These are phyloP conservation scores for Kodamaea hsintzibuensis DNA, from an alignment of 805 yeast species.

Conservation along the genomic window DNA sequence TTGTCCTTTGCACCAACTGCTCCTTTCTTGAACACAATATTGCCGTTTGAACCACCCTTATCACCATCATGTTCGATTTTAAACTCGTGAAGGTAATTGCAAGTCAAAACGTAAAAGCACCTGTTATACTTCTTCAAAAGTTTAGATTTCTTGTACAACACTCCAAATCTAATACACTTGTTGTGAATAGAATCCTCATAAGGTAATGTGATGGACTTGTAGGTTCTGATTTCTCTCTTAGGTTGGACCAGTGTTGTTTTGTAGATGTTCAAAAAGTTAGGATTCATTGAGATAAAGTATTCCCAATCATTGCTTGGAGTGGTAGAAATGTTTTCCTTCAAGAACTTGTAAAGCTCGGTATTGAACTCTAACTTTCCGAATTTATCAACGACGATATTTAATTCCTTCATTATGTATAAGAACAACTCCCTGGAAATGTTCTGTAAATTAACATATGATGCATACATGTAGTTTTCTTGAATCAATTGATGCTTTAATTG, in stretches of 20 bases:
- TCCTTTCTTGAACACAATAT: conserved; percentile 15
- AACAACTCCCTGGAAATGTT: conserved; percentile 41
- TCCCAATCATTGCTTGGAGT: conserved; percentile 39
- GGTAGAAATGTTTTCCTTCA: conserved; percentile 27
- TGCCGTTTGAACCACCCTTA: conserved; percentile 9
- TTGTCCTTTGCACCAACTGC: conserved; percentile 28
- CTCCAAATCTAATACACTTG: conserved; percentile 41
- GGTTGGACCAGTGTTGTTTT: conserved; percentile 15
- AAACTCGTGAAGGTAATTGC: conserved; percentile 46
- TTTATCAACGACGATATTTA: conserved; percentile 32
- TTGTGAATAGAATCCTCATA: conserved; percentile 39
- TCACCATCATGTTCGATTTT: conserved; percentile 28
- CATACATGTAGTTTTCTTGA: conserved; percentile 43
- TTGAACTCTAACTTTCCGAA: conserved; percentile 29
- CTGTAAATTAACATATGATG: conserved; percentile 43
- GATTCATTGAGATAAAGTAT: conserved; percentile 34
- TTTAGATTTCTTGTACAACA: conserved; percentile 41
- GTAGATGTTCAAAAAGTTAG: conserved; percentile 25
- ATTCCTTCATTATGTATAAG: conserved; percentile 38
- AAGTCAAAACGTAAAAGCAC: conserved; percentile 40
- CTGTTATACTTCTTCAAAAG: conserved; percentile 41
- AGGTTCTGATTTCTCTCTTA: conserved; percentile 22
- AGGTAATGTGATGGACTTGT: conserved; percentile 29
- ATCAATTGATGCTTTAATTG: conserved; percentile 43
- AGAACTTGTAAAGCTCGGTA: conserved; percentile 25